Percentiles rank a stretch among this genome's conserved stretches.
These are phyloP conservation scores for Lactarius hengduanensis DNA, from an alignment of 768 basidiomycete species.

Conservation along the genomic window DNA sequence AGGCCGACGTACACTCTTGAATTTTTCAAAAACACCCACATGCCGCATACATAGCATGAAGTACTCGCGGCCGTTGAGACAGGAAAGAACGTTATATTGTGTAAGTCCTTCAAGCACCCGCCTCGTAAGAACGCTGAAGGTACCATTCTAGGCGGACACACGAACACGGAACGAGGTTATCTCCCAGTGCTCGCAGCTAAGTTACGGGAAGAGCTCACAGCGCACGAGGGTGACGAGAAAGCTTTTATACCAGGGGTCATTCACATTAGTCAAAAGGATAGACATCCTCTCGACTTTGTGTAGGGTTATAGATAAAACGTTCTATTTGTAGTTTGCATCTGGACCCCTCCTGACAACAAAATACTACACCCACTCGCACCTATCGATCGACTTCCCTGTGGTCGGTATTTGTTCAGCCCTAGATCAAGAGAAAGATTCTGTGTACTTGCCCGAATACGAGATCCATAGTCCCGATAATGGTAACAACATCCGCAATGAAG, in stretches of 20 bases:
- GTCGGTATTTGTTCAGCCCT: constrained; percentile 16
- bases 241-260: constrained; percentile 48
- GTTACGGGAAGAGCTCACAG: constrained; percentile 52
- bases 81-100: constrained; percentile 80
- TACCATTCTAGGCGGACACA: constrained; percentile 68
- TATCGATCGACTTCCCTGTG: constrained; percentile 48
- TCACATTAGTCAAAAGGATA: constrained; percentile 68
- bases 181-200: constrained; percentile 70
- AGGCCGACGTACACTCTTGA: constrained; percentile 11
- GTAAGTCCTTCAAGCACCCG: constrained; percentile 44
- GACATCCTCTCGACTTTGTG: constrained; percentile 70
- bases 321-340: constrained; percentile 12
- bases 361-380: constrained; percentile 36
- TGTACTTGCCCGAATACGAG: constrained; percentile 87
- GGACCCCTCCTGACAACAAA: constrained; percentile 5
- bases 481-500: constrained; percentile 91
- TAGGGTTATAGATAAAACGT: constrained; percentile 33
- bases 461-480: constrained; percentile 99
- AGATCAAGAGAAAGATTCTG: constrained; percentile 4
- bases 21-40: constrained; percentile 22
- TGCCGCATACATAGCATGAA: constrained; percentile 60
- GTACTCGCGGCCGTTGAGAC: constrained; percentile 76
- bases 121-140: constrained; percentile 1
- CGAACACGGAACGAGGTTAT: constrained; percentile 94
- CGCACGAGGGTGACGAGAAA: constrained; percentile 38